Evolutionary conservation across 1,284 basidiomycete genomes (phyloP).

Genomic region (Leucoagaricus sp.): DNA sequence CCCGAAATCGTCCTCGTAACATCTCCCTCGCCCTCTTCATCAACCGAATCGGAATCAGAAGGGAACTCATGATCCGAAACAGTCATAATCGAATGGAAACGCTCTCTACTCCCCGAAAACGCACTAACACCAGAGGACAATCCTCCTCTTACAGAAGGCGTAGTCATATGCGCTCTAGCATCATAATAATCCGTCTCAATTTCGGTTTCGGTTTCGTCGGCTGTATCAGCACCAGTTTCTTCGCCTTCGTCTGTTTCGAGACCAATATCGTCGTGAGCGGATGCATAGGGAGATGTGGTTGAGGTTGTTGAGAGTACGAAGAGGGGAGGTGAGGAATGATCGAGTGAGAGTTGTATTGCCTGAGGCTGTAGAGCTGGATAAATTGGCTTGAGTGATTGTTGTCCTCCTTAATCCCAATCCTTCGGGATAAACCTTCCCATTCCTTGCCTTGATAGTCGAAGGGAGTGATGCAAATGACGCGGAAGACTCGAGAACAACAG

Average conservation of each 20-base stretch:
- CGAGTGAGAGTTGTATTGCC: slow-evolving; percentile 51
- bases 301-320: too few species aligned
- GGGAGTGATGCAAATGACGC: slow-evolving; percentile 20
- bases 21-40: slow-evolving; percentile 73
- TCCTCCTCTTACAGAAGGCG: slow-evolving; percentile 55
- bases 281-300: background rate
- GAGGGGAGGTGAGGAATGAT: slow-evolving; percentile 33
- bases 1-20: slow-evolving; percentile 55
- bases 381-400: slow-evolving; percentile 49
- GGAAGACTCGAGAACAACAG: background rate
- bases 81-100: slow-evolving; percentile 77
- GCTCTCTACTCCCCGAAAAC: slow-evolving; percentile 44
- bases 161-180: slow-evolving; percentile 73
- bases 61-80: slow-evolving; percentile 67
- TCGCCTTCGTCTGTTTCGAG: slow-evolving; percentile 53
- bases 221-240: slow-evolving; percentile 51
- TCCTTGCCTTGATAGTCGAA: slow-evolving; percentile 22
- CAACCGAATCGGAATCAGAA: slow-evolving; percentile 46
- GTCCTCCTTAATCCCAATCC: slow-evolving; percentile 39
- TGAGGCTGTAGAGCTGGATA: slow-evolving; percentile 25
- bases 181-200: slow-evolving; percentile 80
- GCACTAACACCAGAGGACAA: background rate
- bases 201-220: slow-evolving; percentile 72
- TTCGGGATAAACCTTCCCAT: slow-evolving; percentile 14
- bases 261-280: slow-evolving; percentile 21